Evolutionary conservation across 2,329 filamentous ascomycete genomes (phyloP).

Genomic region (Epichloe hybrida): DNA sequence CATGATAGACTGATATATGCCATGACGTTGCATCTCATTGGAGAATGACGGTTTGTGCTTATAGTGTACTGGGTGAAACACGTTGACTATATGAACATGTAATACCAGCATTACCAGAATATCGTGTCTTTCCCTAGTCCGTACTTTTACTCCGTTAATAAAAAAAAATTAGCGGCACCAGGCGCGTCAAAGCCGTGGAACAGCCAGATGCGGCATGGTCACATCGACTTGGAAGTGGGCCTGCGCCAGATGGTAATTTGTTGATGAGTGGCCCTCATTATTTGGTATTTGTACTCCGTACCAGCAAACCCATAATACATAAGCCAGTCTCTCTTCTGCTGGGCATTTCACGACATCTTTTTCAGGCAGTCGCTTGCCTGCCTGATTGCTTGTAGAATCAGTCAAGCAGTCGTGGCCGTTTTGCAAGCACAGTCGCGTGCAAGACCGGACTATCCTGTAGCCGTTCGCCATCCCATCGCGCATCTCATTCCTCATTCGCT

Average conservation of each 20-base stretch:
- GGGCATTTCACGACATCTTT: neutral
- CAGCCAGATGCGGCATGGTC: neutral
- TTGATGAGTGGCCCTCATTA: too few relatives aligned
- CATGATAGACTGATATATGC: conserved; percentile 15
- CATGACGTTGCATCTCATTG: too few relatives aligned
- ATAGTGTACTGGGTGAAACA: too few relatives aligned
- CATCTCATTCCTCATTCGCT: neutral
- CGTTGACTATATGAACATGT: too few relatives aligned
- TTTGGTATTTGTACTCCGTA: too few relatives aligned
- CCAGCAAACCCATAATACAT: neutral
- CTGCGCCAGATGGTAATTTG: neutral
- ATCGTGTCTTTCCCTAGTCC: too few relatives aligned
- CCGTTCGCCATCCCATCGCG: neutral
- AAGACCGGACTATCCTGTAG: neutral
- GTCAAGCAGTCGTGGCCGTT: neutral
- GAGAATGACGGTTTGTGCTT: too few relatives aligned
- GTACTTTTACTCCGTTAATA: neutral
- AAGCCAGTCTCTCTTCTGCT: too few relatives aligned
- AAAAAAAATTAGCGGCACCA: neutral
- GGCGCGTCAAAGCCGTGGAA: too few relatives aligned
- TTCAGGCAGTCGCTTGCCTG: neutral
- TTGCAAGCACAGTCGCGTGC: neutral
- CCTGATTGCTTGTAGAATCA: neutral
- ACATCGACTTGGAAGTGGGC: neutral
- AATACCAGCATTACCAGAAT: too few relatives aligned